A percentile compares a stretch with the other conserved stretches of the same genome.
Conservation (phyloP, 139 green algal genomes). For the Desmodesmus armatus region DNA sequence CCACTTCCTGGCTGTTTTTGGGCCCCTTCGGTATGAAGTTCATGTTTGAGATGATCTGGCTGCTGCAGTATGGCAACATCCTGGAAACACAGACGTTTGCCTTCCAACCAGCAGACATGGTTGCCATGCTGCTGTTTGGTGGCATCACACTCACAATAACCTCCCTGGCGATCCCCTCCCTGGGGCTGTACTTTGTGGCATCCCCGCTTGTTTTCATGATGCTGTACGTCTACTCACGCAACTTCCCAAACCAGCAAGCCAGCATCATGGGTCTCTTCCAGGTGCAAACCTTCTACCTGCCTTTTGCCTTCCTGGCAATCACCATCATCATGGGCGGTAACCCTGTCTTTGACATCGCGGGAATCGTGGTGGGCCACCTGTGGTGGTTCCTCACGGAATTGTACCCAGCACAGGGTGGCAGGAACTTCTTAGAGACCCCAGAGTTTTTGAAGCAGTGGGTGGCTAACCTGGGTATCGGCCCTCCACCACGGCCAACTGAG, state of each 20-base stretch:
- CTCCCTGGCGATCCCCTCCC: constrained; percentile 7
- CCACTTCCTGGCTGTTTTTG: constrained; percentile 69
- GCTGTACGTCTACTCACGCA: constrained; percentile 75
- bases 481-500: constrained; percentile 13
- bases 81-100: constrained; percentile 70
- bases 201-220: constrained; percentile 65
- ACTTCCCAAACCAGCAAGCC: constrained; percentile 64
- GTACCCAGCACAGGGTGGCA: constrained; percentile 45
- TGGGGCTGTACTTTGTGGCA: constrained; percentile 41
- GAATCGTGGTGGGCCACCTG: constrained; percentile 71
- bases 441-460: neutral
- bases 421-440: constrained; percentile 9
- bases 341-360: constrained; percentile 58
- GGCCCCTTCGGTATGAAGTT: constrained; percentile 57
- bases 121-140: constrained; percentile 76
- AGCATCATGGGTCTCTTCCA: constrained; percentile 73
- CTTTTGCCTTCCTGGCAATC: constrained; percentile 72
- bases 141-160: constrained; percentile 11
- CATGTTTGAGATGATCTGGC: constrained; percentile 62
- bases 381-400: constrained; percentile 67
- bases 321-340: constrained; percentile 60
- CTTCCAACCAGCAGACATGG: constrained; percentile 71
- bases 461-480: constrained; percentile 34
- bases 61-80: constrained; percentile 60
- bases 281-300: constrained; percentile 77